phyloP scores from a whole-genome alignment of 176 grass and related monocot genomes.

The Canna indica region DNA sequence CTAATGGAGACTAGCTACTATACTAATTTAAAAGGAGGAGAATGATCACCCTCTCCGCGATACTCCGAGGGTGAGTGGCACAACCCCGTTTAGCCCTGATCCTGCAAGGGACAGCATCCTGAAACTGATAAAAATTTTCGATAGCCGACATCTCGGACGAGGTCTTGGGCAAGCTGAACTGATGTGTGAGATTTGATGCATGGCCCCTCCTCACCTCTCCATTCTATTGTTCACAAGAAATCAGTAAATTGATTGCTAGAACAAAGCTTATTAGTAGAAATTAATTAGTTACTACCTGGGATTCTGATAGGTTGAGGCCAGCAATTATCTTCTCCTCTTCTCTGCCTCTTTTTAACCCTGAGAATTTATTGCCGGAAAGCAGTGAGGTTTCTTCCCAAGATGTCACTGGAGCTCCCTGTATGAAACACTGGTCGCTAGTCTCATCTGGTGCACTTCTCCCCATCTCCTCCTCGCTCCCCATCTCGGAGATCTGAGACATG shows the following conservation, averaged over 20 bases:
- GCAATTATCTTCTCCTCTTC: constrained; percentile 26
- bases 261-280: background rate
- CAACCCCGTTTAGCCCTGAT: constrained; percentile 87
- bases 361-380: constrained; percentile 51
- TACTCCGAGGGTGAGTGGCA: constrained; percentile 95
- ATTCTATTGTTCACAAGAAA: constrained; percentile 24
- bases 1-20: too few relatives aligned
- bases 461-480: constrained; percentile 66
- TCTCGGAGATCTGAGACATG: constrained; percentile 97
- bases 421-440: constrained; percentile 27
- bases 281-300: constrained; percentile 29
- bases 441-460: constrained; percentile 62
- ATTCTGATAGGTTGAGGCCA: constrained; percentile 28
- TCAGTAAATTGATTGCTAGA: background rate
- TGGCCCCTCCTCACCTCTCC: constrained; percentile 8
- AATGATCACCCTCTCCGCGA: constrained; percentile 72
- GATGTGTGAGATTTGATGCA: constrained; percentile 32
- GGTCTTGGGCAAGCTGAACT: constrained; percentile 85
- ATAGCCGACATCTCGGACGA: constrained; percentile 65
- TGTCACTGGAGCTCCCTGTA: constrained; percentile 44
- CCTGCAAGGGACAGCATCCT: constrained; percentile 90
- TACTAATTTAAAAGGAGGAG: background rate
- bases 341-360: constrained; percentile 49
- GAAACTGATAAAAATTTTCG: constrained; percentile 93
- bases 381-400: constrained; percentile 75